phyloP scores from a whole-genome alignment of 2,329 filamentous ascomycete genomes.

The Hypocrella siamensis region DNA sequence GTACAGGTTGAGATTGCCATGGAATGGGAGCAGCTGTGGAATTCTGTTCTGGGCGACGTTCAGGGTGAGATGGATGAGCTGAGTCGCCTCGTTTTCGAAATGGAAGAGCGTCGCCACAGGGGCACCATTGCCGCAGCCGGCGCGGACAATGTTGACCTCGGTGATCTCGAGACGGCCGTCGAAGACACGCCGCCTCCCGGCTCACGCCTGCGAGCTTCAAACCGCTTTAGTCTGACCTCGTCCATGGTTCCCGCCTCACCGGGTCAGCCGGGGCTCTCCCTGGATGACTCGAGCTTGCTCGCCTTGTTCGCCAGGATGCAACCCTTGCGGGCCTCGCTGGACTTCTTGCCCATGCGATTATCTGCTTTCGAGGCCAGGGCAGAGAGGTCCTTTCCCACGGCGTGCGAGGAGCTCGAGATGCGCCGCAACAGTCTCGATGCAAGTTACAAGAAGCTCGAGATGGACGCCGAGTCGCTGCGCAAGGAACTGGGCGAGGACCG shows the following conservation, averaged over 20 bases:
- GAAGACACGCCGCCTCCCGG: slow-evolving; percentile 58
- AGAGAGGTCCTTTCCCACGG: slow-evolving; percentile 67
- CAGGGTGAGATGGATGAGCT: slow-evolving; percentile 73
- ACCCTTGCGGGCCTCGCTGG: slow-evolving; percentile 76
- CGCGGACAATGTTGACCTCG: slow-evolving; percentile 62
- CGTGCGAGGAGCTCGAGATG: slow-evolving; percentile 75
- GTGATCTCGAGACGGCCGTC: slow-evolving; percentile 82
- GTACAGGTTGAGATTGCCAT: slow-evolving; percentile 90
- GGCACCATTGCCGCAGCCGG: slow-evolving; percentile 46
- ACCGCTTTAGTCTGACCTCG: slow-evolving; percentile 56
- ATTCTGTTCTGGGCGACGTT: slow-evolving; percentile 82
- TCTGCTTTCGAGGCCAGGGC: slow-evolving; percentile 74
- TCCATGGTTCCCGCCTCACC: slow-evolving; percentile 48
- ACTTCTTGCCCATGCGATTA: slow-evolving; percentile 89
- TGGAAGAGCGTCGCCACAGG: slow-evolving; percentile 89
- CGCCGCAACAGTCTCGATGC: slow-evolving; percentile 59
- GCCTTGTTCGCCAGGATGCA: slow-evolving; percentile 93
- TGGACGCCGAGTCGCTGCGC: slow-evolving; percentile 75
- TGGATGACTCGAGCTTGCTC: slow-evolving; percentile 78
- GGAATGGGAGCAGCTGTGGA: slow-evolving; percentile 99
- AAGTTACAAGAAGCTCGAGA: slow-evolving; percentile 78
- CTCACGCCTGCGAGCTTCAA: slow-evolving; percentile 37
- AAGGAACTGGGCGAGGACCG: slow-evolving; percentile 89
- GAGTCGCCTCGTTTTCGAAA: slow-evolving; percentile 76
- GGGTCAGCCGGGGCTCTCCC: slow-evolving; percentile 36